Conservation (phyloP, 2,329 filamentous ascomycete genomes). For the Sphaceloma murrayae region DNA sequence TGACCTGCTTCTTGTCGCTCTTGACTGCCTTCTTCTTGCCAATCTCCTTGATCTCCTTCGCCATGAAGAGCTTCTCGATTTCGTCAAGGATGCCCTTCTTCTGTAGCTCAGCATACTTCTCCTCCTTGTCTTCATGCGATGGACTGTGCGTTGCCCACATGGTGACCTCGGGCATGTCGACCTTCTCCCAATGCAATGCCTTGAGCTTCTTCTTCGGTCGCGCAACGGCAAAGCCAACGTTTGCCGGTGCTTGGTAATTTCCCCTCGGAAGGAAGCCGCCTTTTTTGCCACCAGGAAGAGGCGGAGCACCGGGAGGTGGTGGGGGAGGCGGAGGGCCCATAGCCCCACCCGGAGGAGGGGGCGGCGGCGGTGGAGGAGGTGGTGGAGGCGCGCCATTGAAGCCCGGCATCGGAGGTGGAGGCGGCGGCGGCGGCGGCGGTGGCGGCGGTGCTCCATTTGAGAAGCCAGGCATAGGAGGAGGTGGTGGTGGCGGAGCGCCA, state of each 20-base stretch:
- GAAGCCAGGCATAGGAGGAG: conserved; percentile 38
- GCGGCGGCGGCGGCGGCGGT: conserved; percentile 33
- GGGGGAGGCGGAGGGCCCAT: conserved; percentile 40
- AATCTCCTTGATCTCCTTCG: conserved; percentile 88
- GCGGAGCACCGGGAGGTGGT: conserved; percentile 54
- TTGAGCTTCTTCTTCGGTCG: conserved; percentile 99
- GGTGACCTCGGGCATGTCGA: conserved; percentile 81
- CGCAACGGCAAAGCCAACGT: conserved; percentile 65
- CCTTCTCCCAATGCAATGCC: conserved; percentile 98
- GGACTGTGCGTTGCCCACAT: conserved; percentile 85
- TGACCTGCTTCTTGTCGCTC: conserved; percentile 95
- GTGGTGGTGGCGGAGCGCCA: conserved; percentile 29
- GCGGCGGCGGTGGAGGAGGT: conserved; percentile 38
- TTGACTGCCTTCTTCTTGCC: conserved; percentile 64
- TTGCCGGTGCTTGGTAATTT: conserved; percentile 44
- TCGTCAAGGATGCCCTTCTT: conserved; percentile 94
- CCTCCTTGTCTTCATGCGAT: conserved; percentile 80
- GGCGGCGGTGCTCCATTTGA: conserved; percentile 35
- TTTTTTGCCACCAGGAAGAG: conserved; percentile 46
- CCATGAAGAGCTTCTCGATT: conserved; percentile 94
- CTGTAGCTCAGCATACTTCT: conserved; percentile 89
- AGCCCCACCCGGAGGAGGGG: conserved; percentile 44
- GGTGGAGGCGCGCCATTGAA: conserved; percentile 32
- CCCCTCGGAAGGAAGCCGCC: conserved; percentile 67
- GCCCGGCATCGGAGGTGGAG: conserved; percentile 34